Evolutionary conservation across 352 stramenopile genomes (phyloP).

Genomic region (Phytophthora aleatoria): DNA sequence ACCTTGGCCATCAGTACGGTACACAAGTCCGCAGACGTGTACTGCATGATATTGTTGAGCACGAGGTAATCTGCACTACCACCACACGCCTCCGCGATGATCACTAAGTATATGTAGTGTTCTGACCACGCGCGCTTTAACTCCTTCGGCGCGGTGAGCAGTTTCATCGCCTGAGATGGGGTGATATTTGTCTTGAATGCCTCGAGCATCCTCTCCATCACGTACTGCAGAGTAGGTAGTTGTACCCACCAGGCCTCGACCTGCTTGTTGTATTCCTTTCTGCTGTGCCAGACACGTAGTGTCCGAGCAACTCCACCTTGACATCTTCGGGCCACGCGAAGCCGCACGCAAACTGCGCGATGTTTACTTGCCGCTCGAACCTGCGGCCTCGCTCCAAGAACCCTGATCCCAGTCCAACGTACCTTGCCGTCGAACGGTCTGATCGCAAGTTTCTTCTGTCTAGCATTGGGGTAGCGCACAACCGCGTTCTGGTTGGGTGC

Average conservation of each 20-base stretch:
- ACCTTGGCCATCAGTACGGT: slow-evolving; percentile 14
- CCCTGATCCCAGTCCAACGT: not conserved
- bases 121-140: not conserved
- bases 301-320: slow-evolving; percentile 3
- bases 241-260: slow-evolving; percentile 4
- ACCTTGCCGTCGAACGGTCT: not conserved
- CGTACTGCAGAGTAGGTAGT: slow-evolving; percentile 1
- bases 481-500: not conserved
- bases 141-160: not conserved
- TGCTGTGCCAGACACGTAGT: slow-evolving; percentile 4
- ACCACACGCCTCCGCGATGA: not conserved
- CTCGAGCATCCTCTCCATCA: slow-evolving; percentile 5
- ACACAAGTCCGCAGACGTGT: slow-evolving; percentile 2
- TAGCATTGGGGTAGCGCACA: not conserved
- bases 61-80: not conserved
- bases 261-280: slow-evolving; percentile 15
- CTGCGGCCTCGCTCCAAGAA: not conserved
- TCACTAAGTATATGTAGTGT: not conserved
- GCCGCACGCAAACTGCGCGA: not conserved
- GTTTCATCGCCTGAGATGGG: not conserved
- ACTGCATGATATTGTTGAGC: not conserved
- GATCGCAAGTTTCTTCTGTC: not conserved
- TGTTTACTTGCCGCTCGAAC: not conserved
- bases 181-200: slow-evolving; percentile 2
- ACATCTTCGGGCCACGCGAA: slow-evolving; percentile 11